Evolutionary conservation across 2,329 filamentous ascomycete species (phyloP).

Genomic region (Fusarium tjaetaba): DNA sequence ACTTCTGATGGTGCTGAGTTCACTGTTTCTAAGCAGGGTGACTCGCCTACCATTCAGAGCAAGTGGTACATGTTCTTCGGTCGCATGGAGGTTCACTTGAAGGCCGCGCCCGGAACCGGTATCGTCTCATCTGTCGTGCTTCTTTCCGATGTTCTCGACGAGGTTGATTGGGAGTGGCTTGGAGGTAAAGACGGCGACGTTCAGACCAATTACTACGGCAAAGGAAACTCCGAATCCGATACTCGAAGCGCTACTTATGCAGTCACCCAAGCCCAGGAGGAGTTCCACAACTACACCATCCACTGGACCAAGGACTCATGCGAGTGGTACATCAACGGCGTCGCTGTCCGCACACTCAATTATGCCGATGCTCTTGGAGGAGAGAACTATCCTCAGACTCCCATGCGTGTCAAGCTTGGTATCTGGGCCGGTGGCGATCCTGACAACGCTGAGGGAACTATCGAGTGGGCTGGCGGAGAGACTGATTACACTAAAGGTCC

Average conservation of each 20-base stretch:
- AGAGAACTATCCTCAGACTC: constrained; percentile 72
- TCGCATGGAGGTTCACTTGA: constrained; percentile 74
- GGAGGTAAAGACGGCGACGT: constrained; percentile 71
- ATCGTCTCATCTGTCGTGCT: constrained; percentile 81
- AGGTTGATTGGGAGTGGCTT: constrained; percentile 79
- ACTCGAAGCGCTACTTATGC: constrained; percentile 19
- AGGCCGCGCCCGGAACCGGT: constrained; percentile 76
- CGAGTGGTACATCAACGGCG: constrained; percentile 68
- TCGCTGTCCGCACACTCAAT: constrained; percentile 43
- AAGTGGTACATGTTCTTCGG: constrained; percentile 90
- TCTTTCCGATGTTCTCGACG: constrained; percentile 79
- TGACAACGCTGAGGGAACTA: constrained; percentile 64
- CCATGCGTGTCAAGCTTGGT: constrained; percentile 73
- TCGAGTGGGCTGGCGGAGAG: constrained; percentile 73
- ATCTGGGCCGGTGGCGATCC: constrained; percentile 59
- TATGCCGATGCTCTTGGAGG: constrained; percentile 58
- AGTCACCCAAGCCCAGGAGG: constrained; percentile 45
- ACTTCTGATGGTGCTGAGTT: constrained; percentile 38
- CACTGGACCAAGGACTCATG: constrained; percentile 71
- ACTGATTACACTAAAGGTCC: constrained; percentile 55
- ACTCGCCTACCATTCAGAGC: constrained; percentile 70
- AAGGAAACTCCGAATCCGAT: constrained; percentile 67
- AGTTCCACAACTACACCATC: constrained; percentile 70
- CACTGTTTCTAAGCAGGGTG: constrained; percentile 67
- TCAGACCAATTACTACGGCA: constrained; percentile 82